Evolutionary conservation across 176 grass and related monocot species (phyloP), one percentile per base, ranked within the genome.

Genomic region (Cenchrus purpureus): DNA sequence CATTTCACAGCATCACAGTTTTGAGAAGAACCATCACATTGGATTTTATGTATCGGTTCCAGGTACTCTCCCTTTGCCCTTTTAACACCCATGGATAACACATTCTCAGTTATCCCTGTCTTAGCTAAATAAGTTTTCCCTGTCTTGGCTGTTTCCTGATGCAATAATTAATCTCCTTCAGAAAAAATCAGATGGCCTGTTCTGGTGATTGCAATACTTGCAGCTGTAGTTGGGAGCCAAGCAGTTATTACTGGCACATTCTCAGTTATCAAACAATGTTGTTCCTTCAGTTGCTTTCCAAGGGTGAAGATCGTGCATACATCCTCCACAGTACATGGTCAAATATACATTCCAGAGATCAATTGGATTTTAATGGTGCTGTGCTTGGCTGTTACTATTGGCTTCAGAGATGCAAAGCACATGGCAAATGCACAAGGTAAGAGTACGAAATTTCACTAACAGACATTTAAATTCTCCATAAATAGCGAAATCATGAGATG

Each of bases 11-110:
- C 97, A 99, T 88, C 97, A 96, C 73, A 80, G 51, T 50, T 96
- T 96, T 65, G 86, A 89, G 73, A 87, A 80, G 56, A 80, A 84
- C 64, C 85, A 92, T 65, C 77, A 84, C 80, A 96, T 99, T 84
- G 93, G 94, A 81, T 99, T 99, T 52, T 99, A 99, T 7, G 92
- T 99, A 19, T 99, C 97, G 48, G 97, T 99, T 17, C 97, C 97
- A 87, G 97, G 97, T 99, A 93, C 52, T 76, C 50, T 83, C 22
- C 53, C 40, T 76, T 74, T 71, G 13, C 25, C 64, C 12, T 85
- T 68, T 69, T 85, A 52, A 2, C 52, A 2, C 83, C 77, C 52
- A 29, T 59, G 8, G 15, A 78, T 51, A 67, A 82, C 34, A 40
- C 37, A 40, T 40, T 40, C 37, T 40, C 37, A 40, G 37, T 40